phyloP scores from a whole-genome alignment of 768 basidiomycete species.

The Lentinula boryana region DNA sequence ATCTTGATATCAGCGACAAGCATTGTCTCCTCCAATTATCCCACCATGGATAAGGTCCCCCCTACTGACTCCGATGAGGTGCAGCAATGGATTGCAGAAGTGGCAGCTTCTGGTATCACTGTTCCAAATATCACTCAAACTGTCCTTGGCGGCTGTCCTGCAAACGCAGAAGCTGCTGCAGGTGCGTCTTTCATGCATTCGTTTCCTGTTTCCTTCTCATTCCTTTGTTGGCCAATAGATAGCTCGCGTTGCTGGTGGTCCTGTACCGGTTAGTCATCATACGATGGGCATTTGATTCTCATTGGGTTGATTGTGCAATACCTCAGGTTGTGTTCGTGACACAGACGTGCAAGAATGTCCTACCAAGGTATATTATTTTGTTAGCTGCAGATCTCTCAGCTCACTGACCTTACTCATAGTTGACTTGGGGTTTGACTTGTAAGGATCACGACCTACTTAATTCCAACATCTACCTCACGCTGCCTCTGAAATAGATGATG shows the following conservation, averaged over 20 bases:
- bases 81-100: constrained; percentile 64
- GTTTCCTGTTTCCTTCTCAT: neutral
- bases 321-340: constrained; percentile 40
- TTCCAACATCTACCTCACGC: neutral
- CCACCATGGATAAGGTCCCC: constrained; percentile 56
- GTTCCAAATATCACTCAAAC: constrained; percentile 53
- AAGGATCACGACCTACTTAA: neutral
- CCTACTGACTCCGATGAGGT: constrained; percentile 55
- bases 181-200: constrained; percentile 35
- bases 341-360: constrained; percentile 77
- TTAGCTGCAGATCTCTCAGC: too few species aligned
- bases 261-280: constrained; percentile 36
- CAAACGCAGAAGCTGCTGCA: constrained; percentile 45
- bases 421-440: constrained; percentile 35
- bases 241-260: constrained; percentile 49
- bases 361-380: constrained; percentile 25
- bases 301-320: neutral
- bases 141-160: constrained; percentile 46
- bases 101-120: constrained; percentile 43
- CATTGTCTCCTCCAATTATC: constrained; percentile 53
- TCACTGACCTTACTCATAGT: constrained; percentile 39
- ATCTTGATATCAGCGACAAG: constrained; percentile 26
- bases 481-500: constrained; percentile 43
- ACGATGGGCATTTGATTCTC: neutral
- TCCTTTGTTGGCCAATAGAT: constrained; percentile 16